Percentiles rank a stretch among this genome's conserved stretches.
Evolutionary conservation across 2,329 filamentous ascomycete genomes (phyloP).

Genomic region (Tolypocladium inflatum): DNA sequence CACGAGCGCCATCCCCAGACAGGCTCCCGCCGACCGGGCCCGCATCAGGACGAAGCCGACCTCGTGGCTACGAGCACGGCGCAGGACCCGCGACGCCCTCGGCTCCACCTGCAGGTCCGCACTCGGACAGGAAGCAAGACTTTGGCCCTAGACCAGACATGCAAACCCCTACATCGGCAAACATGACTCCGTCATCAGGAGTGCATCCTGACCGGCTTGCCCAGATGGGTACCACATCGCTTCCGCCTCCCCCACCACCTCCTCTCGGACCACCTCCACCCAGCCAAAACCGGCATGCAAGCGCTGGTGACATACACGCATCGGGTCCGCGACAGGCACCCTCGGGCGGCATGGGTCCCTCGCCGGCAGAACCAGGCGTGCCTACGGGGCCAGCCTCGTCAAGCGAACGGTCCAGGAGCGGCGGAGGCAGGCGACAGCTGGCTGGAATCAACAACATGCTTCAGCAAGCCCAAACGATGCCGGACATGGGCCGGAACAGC

Average conservation of each 20-base stretch:
- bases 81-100: slow-evolving; percentile 19
- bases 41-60: slow-evolving; percentile 37
- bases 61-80: slow-evolving; percentile 31
- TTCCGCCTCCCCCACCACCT: slow-evolving; percentile 6
- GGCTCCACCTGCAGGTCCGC: slow-evolving; percentile 15
- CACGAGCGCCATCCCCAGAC: slow-evolving; percentile 37
- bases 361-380: slow-evolving; percentile 16
- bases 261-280: slow-evolving; percentile 17
- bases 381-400: slow-evolving; percentile 26
- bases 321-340: slow-evolving; percentile 13
- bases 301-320: slow-evolving; percentile 19
- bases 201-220: slow-evolving; percentile 43
- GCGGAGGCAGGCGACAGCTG: slow-evolving; percentile 42
- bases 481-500: slow-evolving; percentile 23
- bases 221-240: slow-evolving; percentile 27
- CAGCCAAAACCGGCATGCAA: slow-evolving; percentile 19
- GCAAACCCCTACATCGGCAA: slow-evolving; percentile 13
- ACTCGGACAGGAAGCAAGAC: slow-evolving; percentile 33
- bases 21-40: slow-evolving; percentile 43
- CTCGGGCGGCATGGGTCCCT: slow-evolving; percentile 7
- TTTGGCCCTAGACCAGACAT: slow-evolving; percentile 18
- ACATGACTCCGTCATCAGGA: slow-evolving; percentile 16
- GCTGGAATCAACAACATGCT: slow-evolving; percentile 51
- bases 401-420: slow-evolving; percentile 24
- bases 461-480: slow-evolving; percentile 38